Evolutionary conservation across 495 filamentous ascomycete species (phyloP), one percentile per base, ranked within the genome.

Genomic region (Pseudomonodictys pantanalensis): DNA sequence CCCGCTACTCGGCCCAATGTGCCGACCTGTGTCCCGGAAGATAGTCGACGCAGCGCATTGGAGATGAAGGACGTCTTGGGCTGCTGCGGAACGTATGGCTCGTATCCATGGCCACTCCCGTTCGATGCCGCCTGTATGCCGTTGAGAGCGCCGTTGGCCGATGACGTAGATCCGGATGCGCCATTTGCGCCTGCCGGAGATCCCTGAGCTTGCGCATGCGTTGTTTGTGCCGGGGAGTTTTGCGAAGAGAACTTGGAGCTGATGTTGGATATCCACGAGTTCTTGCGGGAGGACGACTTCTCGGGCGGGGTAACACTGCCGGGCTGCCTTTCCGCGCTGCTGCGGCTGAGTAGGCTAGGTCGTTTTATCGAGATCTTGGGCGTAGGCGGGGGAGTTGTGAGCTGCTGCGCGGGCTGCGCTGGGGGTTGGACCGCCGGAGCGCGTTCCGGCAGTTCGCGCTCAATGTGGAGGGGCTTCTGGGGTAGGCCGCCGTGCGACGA

Each of bases 241-340:
- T 65, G 68, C 23, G 79, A 79, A n/a, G 83, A 87, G 74, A 98
- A 96, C 68, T 93, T 97, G 56, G 90, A 95, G 61, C 90, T 95
- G 50, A 97, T 79, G 60, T 82, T 95, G 28, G 88, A 90, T 56
- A 98, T 88, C 92, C 92, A 98, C 20, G 91, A 95, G 38, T 83
- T 86, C 56, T 86, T 78, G 53, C 91, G 78, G 32, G 62, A 56
- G 6, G 51, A 28, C 0, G 58, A 20, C 43, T 60, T 60, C 0
- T 64, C 58, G 58, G 58, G 30, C 48, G 51, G 45, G 12, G 64
- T 49, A 8, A 53, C 17, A 22, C 48, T 54, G 12, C 17, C 58
- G 71, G 56, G 60, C 66, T 73, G n/a, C n/a, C n/a, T 75, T 41
- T 80, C 77, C 22, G 74, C 57, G 58, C 68, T 69, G 3, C 20